Evolutionary conservation across 2,329 filamentous ascomycete species (phyloP).

Genomic region (Diaporthe capsici): DNA sequence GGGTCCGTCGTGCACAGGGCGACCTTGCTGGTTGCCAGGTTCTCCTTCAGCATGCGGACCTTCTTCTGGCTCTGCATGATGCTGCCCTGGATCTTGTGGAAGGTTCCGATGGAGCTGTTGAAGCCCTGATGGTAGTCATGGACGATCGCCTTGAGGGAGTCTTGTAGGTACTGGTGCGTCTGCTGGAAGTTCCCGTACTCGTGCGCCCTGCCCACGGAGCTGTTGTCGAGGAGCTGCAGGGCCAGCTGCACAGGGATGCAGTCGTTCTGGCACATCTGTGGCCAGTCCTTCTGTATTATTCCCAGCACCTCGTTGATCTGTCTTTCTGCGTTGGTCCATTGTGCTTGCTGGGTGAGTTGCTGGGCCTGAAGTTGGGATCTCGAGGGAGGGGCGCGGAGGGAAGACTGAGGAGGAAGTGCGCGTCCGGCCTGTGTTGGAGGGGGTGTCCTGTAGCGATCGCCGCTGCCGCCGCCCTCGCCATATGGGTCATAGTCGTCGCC

Average conservation of each 20-base stretch:
- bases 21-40: conserved; percentile 83
- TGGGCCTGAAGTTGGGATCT: conserved; percentile 48
- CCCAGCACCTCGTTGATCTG: conserved; percentile 78
- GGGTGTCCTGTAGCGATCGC: conserved; percentile 56
- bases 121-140: conserved; percentile 99
- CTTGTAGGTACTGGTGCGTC: conserved; percentile 90
- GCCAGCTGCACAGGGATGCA: conserved; percentile 95
- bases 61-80: conserved; percentile 90
- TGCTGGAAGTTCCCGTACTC: conserved; percentile 88
- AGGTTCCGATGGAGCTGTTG: conserved; percentile 98
- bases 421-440: conserved; percentile 51
- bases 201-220: conserved; percentile 91
- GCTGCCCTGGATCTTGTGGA: conserved; percentile 97
- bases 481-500: conserved; percentile 60
- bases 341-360: conserved; percentile 44
- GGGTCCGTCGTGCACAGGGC: conserved; percentile 89
- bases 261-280: conserved; percentile 88
- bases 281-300: conserved; percentile 90
- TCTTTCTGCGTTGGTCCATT: conserved; percentile 64
- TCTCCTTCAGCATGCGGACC: conserved; percentile 85
- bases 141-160: conserved; percentile 92
- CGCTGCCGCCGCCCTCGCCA: conserved; percentile 53
- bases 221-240: conserved; percentile 93
- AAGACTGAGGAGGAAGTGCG: conserved; percentile 48
- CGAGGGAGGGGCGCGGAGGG: conserved; percentile 52